A percentile compares a stretch with the other conserved stretches of the same genome.
Evolutionary conservation across 768 basidiomycete genomes (phyloP).

Genomic region (Asterophora parasitica): DNA sequence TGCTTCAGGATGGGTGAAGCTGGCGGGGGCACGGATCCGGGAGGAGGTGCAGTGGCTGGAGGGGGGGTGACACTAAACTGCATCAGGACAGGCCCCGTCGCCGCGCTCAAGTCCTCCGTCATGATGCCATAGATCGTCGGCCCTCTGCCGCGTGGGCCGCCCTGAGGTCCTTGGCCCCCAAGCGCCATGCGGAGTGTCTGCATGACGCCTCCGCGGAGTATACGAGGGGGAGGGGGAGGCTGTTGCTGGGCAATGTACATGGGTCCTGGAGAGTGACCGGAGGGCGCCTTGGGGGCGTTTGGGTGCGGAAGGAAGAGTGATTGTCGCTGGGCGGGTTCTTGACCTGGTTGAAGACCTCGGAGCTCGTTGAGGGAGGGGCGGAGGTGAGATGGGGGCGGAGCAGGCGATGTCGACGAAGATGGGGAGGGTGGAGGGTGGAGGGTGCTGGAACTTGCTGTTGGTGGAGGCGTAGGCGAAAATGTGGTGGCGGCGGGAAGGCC

Average conservation of each 20-base stretch:
- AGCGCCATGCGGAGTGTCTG: conserved; percentile 28
- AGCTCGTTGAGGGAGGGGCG: conserved; percentile 29
- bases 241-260: conserved; percentile 43
- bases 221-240: conserved; percentile 11
- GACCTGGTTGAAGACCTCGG: conserved; percentile 24
- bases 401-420: neutral
- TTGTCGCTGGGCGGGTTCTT: conserved; percentile 29
- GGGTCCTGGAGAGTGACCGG: conserved; percentile 41
- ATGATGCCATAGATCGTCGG: conserved; percentile 62
- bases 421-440: conserved; percentile 5
- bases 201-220: conserved; percentile 12
- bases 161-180: conserved; percentile 3
- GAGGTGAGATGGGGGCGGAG: conserved; percentile 17
- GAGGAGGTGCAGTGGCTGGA: conserved; percentile 15
- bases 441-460: neutral
- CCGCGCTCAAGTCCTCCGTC: conserved; percentile 41
- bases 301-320: conserved; percentile 43
- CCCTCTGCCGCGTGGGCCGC: conserved; percentile 17
- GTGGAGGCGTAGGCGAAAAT: conserved; percentile 9
- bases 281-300: conserved; percentile 39
- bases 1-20: neutral
- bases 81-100: conserved; percentile 59
- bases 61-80: conserved; percentile 53
- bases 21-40: conserved; percentile 6
- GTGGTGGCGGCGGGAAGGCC: neutral